These are phyloP conservation scores for Colletotrichum neosansevieriae DNA, from an alignment of 2,329 filamentous ascomycete genomes.

Conservation along the genomic window DNA sequence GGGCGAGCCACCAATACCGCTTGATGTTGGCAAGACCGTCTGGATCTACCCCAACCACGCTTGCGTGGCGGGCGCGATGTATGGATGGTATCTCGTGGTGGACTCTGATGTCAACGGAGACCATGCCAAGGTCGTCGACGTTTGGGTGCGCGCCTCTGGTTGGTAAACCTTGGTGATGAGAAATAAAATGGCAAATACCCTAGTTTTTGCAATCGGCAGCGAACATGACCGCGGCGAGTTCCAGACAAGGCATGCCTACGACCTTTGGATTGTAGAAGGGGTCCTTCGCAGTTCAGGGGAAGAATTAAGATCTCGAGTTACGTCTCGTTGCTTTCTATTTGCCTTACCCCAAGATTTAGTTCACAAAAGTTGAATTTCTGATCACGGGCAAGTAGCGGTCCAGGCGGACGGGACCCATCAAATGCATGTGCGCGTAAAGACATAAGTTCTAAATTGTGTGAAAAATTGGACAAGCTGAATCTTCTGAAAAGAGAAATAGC, in stretches of 20 bases:
- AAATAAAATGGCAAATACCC: too few species aligned
- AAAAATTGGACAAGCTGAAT: slow-evolving; percentile 5
- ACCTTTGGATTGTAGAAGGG: too few species aligned
- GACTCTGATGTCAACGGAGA: slow-evolving; percentile 50
- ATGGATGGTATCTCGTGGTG: slow-evolving; percentile 68
- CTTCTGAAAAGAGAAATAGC: neutral
- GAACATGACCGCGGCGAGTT: too few species aligned
- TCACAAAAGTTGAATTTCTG: too few species aligned
- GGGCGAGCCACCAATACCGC: slow-evolving; percentile 46
- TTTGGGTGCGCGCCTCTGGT: slow-evolving; percentile 1
- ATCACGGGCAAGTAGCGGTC: too few species aligned
- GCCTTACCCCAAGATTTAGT: too few species aligned
- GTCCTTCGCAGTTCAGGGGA: too few species aligned
- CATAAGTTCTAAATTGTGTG: neutral
- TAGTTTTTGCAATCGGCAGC: too few species aligned
- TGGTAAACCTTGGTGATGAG: neutral
- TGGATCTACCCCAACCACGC: slow-evolving; percentile 72
- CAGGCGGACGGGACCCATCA: too few species aligned
- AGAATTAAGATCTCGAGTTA: too few species aligned
- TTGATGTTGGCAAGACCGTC: slow-evolving; percentile 56
- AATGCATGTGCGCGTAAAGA: neutral
- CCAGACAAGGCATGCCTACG: too few species aligned
- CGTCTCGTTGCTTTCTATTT: too few species aligned
- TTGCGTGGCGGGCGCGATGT: slow-evolving; percentile 70
- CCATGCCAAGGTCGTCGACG: fast-evolving